Evolutionary conservation across 1,139 yeast species (phyloP), one percentile per base, ranked within the genome.

Genomic region (Entelexis sorbosivorans): DNA sequence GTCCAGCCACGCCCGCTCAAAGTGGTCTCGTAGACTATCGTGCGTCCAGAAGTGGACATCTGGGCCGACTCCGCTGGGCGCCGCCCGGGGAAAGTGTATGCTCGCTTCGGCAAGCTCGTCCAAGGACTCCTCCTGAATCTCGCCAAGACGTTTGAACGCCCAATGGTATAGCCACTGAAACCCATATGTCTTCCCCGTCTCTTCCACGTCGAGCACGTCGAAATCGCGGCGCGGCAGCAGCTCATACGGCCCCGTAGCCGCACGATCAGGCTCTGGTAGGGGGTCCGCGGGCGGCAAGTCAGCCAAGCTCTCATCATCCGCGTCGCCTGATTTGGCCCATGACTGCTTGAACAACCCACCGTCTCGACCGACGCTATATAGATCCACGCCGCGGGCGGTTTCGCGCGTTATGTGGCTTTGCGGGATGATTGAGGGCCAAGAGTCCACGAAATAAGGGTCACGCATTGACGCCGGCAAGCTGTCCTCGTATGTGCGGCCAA

Each of bases 401-500:
- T 44, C 38, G 5, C 48, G 33, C 2, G 52, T 32, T 10, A 48
- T 39, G 38, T 57, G 58, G 46, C 59, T 54, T 38, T 57, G 60
- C 3, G 58, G 50, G 5, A 39, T 28, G 14, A 55, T 49, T 1
- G 55, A 48, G 10, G 62, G 62, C 60, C 59, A 59, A 6, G 52
- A 6, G 1, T 53, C 53, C 7, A 58, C 31, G 17, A 49, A 28
- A 47, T 66, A 66, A 0, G 81, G 80, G 55, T 73, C 74, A 29
- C 68, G 66, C 3, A 71, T 55, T 3, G 74, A 66, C 32, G 60
- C 61, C 0, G 81, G 78, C 7, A 62, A 60, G 0, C 68, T 73
- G 38, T 32, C 33, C 69, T 64, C 14, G 59, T 60, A 31, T 73
- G 52, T 38, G 22, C 8, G 38, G 11, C 53, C 50, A 19, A 52